Evolutionary conservation across 495 filamentous ascomycete species (phyloP).

Genomic region (Annulohypoxylon moriforme): DNA sequence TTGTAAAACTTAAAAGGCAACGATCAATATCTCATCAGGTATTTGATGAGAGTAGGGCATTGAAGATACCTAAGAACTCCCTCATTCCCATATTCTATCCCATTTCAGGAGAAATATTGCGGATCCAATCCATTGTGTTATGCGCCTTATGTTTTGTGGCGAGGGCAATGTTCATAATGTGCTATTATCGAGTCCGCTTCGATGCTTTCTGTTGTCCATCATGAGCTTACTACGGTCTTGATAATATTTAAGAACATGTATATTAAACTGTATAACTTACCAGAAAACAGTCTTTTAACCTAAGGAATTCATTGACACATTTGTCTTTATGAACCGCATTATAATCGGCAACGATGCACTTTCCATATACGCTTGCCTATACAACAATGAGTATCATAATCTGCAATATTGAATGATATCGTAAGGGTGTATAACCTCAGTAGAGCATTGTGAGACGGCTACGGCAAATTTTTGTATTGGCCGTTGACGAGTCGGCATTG

Average conservation of each 20-base stretch:
- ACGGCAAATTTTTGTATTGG: slow-evolving; percentile 92
- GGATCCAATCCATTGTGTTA: too few species aligned
- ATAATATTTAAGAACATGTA: neutral
- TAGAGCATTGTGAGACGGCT: slow-evolving; percentile 83
- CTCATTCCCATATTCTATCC: neutral
- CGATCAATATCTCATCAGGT: neutral
- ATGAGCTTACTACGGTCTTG: slow-evolving; percentile 13
- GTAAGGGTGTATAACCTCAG: slow-evolving; percentile 68
- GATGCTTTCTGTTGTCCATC: slow-evolving; percentile 33
- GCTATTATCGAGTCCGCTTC: slow-evolving; percentile 24
- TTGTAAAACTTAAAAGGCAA: neutral
- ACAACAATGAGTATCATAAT: slow-evolving; percentile 10
- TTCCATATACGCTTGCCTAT: slow-evolving; percentile 87
- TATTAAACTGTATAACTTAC: slow-evolving; percentile 61
- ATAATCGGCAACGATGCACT: slow-evolving; percentile 92
- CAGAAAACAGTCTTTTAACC: slow-evolving; percentile 87
- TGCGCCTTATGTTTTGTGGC: neutral
- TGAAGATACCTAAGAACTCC: neutral
- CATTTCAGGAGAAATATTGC: too few species aligned
- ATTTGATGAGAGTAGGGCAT: neutral
- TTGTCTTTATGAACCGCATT: slow-evolving; percentile 92
- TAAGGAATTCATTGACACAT: slow-evolving; percentile 86
- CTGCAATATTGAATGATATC: neutral
- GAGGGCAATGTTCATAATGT: neutral
- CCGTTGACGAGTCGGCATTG: slow-evolving; percentile 60